These are phyloP conservation scores for Lantana camara DNA, from an alignment of 257 asterid genomes.

Conservation along the genomic window DNA sequence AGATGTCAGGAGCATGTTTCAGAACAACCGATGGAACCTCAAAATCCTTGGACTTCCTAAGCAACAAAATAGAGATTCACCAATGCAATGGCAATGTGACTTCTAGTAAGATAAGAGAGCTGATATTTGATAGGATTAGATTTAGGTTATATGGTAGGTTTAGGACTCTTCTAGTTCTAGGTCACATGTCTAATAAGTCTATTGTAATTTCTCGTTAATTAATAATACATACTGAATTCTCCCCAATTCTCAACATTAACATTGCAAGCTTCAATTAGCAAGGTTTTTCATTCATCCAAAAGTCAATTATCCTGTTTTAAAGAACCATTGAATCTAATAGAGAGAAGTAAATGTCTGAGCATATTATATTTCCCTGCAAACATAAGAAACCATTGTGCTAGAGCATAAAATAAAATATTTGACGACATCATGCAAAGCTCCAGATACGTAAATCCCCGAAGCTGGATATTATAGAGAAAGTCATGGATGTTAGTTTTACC, in stretches of 20 bases:
- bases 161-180: too few relatives aligned
- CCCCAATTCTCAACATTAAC: too few relatives aligned
- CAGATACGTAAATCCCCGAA: slow-evolving; percentile 2
- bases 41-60: slow-evolving; percentile 58
- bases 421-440: not conserved
- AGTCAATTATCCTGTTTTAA: not conserved
- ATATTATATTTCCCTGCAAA: not conserved
- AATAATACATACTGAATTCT: too few relatives aligned
- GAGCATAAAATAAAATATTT: not conserved
- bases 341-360: not conserved
- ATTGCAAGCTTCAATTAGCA: slow-evolving; percentile 15
- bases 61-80: slow-evolving; percentile 25
- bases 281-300: not conserved
- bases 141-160: too few relatives aligned
- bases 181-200: too few relatives aligned
- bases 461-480: not conserved
- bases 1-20: slow-evolving; percentile 63
- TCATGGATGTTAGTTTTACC: slow-evolving; percentile 45
- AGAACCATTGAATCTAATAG: not conserved
- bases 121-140: too few relatives aligned
- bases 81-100: slow-evolving; percentile 7
- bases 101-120: too few relatives aligned
- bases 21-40: slow-evolving; percentile 73
- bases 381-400: not conserved
- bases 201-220: too few relatives aligned